Evolutionary conservation across 2,329 filamentous ascomycete species (phyloP), one percentile per base, ranked within the genome.

Genomic region (Cytospora chrysosperma): DNA sequence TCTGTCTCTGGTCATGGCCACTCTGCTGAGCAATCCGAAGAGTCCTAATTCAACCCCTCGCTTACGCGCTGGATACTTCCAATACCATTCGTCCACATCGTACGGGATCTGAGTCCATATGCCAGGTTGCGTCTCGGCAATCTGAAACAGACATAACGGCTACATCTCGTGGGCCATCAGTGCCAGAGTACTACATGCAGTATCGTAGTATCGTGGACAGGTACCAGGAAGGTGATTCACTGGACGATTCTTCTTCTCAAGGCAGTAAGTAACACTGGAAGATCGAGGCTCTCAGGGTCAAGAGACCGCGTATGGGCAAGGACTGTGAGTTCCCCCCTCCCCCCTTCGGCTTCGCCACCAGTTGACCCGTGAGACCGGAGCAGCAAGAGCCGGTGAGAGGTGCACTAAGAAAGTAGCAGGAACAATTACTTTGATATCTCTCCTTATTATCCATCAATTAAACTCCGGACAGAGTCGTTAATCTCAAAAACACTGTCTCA

Each of bases 41-140:
- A n/a, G 37, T 61, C 34, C n/a, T 37, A 17, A 53, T 53, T n/a
- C 43, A 47, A 21, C 43, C 13, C n/a, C 43, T 59, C 60, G 63
- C 63, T 65, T 65, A 65, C 51, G 43, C 43, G 28, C 26, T 30
- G 9, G 32, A 24, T 28, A 37, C 30, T 28, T 51, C 28, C 50
- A 27, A 51, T 63, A 26, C 34, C 6, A 24, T 19, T 32, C 28
- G 51, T 49, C 51, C 51, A 37, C 49, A 28, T 40, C 26, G 50
- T 27, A 27, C 15, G 28, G 32, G 52, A 61, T 63, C 51, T 65
- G 60, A 26, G 53, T 56, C 60, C 28, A 56, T 60, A 56, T 52
- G 50, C 52, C 34, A 17, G 50, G 37, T 32, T 30, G 53, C 58
- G 55, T 63, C 61, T 66, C 64, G 64, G 64, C 57, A 66, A 66